These are phyloP conservation scores for Aristolochia fimbriata DNA, from an alignment of 164 flowering plant genomes.

Conservation along the genomic window DNA sequence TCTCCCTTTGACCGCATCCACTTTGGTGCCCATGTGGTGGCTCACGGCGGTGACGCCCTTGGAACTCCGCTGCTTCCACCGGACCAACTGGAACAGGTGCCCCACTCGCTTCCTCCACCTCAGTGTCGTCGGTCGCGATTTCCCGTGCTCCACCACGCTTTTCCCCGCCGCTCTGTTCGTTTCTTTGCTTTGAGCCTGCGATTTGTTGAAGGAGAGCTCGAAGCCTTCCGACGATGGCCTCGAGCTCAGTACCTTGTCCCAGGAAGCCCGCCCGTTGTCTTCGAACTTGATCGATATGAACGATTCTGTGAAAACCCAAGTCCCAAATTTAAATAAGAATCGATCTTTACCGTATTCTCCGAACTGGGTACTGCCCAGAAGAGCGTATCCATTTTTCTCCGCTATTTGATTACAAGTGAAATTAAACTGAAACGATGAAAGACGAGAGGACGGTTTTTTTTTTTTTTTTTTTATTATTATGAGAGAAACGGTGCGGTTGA, in stretches of 20 bases:
- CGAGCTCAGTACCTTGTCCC: slow-evolving; percentile 52
- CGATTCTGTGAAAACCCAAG: slow-evolving; percentile 38
- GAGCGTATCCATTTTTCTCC: too few species aligned
- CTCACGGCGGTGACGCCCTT: slow-evolving; percentile 22
- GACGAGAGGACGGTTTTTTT: too few species aligned
- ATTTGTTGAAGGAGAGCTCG: slow-evolving; percentile 16
- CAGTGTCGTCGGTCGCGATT: slow-evolving; percentile 25
- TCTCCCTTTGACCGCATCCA: slow-evolving; percentile 47
- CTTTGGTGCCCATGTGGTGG: slow-evolving; percentile 43
- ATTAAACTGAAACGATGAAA: too few species aligned
- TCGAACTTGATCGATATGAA: slow-evolving; percentile 86
- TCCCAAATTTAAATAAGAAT: not conserved
- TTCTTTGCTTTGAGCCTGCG: slow-evolving; percentile 18
- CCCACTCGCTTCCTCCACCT: slow-evolving; percentile 86
- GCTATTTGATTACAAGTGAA: too few species aligned
- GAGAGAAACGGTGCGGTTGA: too few species aligned
- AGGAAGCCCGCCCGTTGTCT: slow-evolving; percentile 66
- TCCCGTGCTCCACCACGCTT: slow-evolving; percentile 51
- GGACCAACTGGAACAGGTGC: slow-evolving; percentile 58
- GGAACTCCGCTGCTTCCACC: slow-evolving; percentile 51
- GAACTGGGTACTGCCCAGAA: too few species aligned
- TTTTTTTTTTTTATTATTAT: too few species aligned
- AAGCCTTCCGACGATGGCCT: slow-evolving; percentile 28
- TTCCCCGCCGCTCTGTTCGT: slow-evolving; percentile 21
- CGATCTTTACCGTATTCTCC: not conserved